Percentiles rank a stretch among this genome's conserved stretches.
These are phyloP conservation scores for Cystoisospora suis DNA, from an alignment of 169 alveolate species.

Conservation along the genomic window DNA sequence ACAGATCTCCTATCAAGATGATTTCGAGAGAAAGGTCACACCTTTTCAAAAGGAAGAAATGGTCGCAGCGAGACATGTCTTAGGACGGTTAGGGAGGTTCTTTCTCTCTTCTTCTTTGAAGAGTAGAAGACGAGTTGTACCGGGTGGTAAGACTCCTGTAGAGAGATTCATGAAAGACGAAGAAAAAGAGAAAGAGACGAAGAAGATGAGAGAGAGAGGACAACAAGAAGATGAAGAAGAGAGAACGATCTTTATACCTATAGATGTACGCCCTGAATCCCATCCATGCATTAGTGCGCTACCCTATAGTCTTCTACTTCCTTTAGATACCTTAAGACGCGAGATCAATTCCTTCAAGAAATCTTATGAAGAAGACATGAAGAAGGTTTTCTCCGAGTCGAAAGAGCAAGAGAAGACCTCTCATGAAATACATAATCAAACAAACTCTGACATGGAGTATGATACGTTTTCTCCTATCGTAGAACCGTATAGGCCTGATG, in stretches of 20 bases:
- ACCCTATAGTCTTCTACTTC: neutral
- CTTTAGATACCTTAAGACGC: neutral
- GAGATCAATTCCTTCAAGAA: neutral
- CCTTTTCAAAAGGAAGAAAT: no score
- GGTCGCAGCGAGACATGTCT: no score
- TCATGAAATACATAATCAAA: neutral
- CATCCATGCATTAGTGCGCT: neutral
- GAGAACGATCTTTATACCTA: neutral
- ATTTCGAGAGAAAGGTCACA: no score
- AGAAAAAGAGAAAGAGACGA: no score
- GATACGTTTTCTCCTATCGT: neutral
- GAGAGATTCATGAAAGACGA: no score
- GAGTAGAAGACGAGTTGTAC: no score
- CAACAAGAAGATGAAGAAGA: neutral
- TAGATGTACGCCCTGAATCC: neutral
- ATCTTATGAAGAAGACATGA: neutral
- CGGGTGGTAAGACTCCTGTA: no score
- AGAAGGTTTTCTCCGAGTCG: no score
- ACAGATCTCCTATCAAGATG: no score
- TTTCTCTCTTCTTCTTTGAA: no score
- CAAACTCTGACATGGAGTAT: neutral
- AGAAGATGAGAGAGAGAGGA: neutral
- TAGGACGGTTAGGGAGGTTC: no score
- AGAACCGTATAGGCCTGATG: neutral
- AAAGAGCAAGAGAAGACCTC: neutral